Evolutionary conservation across 805 yeast species (phyloP), one percentile per base, ranked within the genome.

Genomic region (Saturnispora bothae): DNA sequence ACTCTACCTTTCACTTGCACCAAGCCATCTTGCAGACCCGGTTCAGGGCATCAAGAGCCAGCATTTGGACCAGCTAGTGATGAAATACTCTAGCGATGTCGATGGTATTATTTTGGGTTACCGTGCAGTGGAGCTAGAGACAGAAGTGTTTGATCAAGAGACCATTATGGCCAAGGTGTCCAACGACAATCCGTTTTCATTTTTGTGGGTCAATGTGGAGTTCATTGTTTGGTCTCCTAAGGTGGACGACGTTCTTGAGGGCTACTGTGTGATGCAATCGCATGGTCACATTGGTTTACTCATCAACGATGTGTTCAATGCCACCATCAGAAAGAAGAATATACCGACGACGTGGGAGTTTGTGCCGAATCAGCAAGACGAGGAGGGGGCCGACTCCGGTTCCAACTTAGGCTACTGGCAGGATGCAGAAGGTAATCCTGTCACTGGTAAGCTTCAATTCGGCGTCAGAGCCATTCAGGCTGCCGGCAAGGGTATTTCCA

Each of bases 271-370:
- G 63, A 78, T 89, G 73, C 96, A 89, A 64, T 79, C 95, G 3
- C 95, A 94, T 14, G 80, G 95, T 6, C 98, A 92, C 56, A 81
- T 92, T 50, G 97, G 96, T 43, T 66, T 92, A 43, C 69, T 92
- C 47, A 68, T 92, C 35, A 88, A 84, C 56, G 97, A 92, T 61
- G 84, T 94, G 1, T 92, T 92, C 65, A 92, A 92, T 61, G 96
- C 96, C 17, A 77, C 89, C 33, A 84, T 92, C 45, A 84, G 83
- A 59, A 77, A 83, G 55, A 78, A 71, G 54, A 78, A 76, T 49
- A 86, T 92, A 43, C 98, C 98, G n/a, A 61, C 65, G 30, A 71
- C 66, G 33, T 92, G 98, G 98, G 65, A 66, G 25, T 92, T 89
- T 59, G 69, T 83, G 38, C 89, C 92, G 36, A 76, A 71, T 50